Conservation (phyloP, 202 grass and related monocot genomes). For the Cymbopogon flexuosus region DNA sequence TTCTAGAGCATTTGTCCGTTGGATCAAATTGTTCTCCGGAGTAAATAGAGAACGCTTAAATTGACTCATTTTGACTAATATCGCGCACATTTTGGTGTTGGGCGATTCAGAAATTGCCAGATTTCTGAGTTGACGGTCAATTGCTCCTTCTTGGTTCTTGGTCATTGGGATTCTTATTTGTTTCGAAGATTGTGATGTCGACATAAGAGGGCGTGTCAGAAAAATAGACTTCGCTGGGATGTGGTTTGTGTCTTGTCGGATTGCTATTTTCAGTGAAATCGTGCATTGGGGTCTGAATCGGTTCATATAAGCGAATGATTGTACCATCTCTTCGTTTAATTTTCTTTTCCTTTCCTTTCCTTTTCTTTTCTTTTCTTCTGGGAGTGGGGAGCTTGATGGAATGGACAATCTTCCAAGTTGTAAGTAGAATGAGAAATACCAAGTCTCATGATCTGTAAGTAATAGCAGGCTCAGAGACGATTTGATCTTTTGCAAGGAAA, state of each 20-base stretch:
- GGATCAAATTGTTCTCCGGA: constrained; percentile 17
- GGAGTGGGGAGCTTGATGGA: not conserved
- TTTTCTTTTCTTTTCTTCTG: not conserved
- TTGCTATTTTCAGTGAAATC: not conserved
- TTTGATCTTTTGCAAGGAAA: constrained; percentile 19
- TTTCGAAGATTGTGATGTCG: constrained; percentile 2
- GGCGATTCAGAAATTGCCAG: not conserved
- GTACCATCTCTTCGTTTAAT: constrained; percentile 1
- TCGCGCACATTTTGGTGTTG: constrained; percentile 4
- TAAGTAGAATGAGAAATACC: constrained; percentile 5
- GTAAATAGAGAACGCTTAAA: not conserved
- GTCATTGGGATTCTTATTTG: constrained; percentile 2
- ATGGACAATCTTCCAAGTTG: not conserved
- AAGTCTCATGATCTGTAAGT: not conserved
- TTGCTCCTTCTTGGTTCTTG: constrained; percentile 1
- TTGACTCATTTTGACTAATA: constrained; percentile 22
- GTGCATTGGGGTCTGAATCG: not conserved
- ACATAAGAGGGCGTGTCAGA: not conserved
- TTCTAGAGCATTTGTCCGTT: constrained; percentile 14
- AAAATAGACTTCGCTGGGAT: constrained; percentile 4
- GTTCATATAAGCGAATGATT: constrained; percentile 16
- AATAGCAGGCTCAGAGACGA: not conserved
- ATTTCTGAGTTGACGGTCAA: not conserved
- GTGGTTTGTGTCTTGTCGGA: not conserved
- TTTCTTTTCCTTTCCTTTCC: not conserved